Percentiles rank a stretch among this genome's conserved stretches.
These are phyloP conservation scores for Fonsecaea multimorphosa DNA, from an alignment of 2,329 filamentous ascomycete species.

Conservation along the genomic window DNA sequence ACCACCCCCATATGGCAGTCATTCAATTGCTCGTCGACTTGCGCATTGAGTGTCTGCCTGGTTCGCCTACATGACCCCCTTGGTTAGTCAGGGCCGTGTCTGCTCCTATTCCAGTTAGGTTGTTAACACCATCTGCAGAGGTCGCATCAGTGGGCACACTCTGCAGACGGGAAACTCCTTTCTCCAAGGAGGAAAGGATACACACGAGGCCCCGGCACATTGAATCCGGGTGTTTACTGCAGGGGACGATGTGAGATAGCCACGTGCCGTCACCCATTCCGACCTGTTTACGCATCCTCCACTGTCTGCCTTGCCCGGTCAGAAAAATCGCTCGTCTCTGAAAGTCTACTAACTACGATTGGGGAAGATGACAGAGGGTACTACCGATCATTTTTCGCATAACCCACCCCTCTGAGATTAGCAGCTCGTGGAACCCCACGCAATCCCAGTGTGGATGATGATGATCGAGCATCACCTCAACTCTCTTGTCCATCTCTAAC, in stretches of 20 bases:
- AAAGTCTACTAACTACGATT: background rate
- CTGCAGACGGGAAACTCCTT: constrained; percentile 3
- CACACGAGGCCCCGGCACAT: constrained; percentile 1
- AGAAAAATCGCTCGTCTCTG: constrained; percentile 18
- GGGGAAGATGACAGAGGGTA: background rate
- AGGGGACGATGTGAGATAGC: constrained; percentile 13
- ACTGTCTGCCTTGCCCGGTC: constrained; percentile 20
- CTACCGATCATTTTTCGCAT: constrained; percentile 10
- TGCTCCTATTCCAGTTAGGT: constrained; percentile 17
- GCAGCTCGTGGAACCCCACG: background rate
- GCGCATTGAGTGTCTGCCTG: constrained; percentile 27
- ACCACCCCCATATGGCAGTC: background rate
- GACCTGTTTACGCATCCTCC: background rate
- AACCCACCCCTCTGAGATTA: constrained; percentile 9
- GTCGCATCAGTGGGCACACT: background rate
- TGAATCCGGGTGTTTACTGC: constrained; percentile 20
- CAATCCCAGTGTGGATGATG: background rate
- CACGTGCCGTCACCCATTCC: constrained; percentile 14
- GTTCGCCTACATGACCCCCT: constrained; percentile 10
- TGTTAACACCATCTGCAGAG: constrained; percentile 6
- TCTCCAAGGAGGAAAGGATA: background rate
- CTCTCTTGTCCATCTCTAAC: background rate
- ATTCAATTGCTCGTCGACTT: background rate
- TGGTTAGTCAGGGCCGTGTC: constrained; percentile 6
- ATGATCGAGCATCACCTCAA: background rate